phyloP scores from a whole-genome alignment of 768 basidiomycete species.

The Sarcomyxa edulis region DNA sequence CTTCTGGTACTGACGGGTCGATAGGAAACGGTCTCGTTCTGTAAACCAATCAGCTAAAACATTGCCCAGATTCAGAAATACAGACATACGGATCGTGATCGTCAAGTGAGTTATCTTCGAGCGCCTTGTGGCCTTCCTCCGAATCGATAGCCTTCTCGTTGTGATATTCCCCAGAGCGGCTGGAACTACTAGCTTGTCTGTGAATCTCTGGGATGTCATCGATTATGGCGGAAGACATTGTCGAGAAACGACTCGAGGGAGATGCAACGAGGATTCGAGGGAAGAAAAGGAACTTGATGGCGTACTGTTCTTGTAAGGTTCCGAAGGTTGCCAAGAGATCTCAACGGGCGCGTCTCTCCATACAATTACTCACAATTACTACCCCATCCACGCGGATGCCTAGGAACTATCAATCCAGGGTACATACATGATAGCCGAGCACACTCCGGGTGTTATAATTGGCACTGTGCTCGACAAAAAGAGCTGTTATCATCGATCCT shows the following conservation, averaged over 20 bases:
- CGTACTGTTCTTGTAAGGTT: no score
- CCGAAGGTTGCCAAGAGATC: no score
- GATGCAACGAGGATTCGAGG: background rate
- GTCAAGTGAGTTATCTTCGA: conserved; percentile 21
- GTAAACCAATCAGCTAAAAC: no score
- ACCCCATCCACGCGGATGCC: no score
- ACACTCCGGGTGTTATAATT: no score
- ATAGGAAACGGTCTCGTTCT: conserved; percentile 50
- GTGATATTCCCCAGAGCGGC: conserved; percentile 9
- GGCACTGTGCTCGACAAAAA: no score
- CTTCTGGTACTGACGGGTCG: conserved; percentile 39
- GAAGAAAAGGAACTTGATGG: conserved; percentile 2
- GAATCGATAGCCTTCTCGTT: conserved; percentile 20
- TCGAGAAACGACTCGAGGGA: background rate
- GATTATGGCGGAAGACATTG: background rate
- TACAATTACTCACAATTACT: no score
- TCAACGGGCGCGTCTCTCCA: no score
- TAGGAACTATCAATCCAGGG: no score
- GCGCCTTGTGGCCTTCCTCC: conserved; percentile 16
- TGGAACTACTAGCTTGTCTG: conserved; percentile 1
- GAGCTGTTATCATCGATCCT: no score
- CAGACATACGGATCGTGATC: conserved; percentile 34
- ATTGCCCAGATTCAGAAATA: background rate
- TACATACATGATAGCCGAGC: no score
- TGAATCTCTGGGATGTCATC: background rate